Evolutionary conservation across 2,329 filamentous ascomycete genomes (phyloP).

Genomic region (Fusarium equiseti): DNA sequence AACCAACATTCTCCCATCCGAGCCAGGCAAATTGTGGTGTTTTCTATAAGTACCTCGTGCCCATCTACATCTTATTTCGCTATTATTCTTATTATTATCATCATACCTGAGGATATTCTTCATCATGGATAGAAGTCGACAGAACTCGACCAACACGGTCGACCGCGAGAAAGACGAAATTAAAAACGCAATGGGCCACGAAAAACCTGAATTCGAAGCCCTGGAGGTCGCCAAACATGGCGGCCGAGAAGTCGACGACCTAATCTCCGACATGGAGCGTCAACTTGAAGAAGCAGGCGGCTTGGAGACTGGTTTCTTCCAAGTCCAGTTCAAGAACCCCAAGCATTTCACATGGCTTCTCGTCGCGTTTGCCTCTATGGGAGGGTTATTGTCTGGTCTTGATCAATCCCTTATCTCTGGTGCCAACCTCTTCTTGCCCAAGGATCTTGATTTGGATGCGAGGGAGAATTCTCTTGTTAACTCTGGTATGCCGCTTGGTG

Average conservation of each 20-base stretch:
- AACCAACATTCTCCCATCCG: neutral
- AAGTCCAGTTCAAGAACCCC: slow-evolving; percentile 69
- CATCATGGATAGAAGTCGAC: slow-evolving; percentile 36
- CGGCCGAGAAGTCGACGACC: slow-evolving; percentile 52
- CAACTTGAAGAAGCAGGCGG: slow-evolving; percentile 53
- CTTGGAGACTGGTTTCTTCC: slow-evolving; percentile 58
- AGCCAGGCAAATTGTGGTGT: neutral
- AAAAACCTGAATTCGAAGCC: slow-evolving; percentile 52
- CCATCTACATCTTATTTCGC: too few species aligned
- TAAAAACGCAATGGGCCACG: slow-evolving; percentile 32
- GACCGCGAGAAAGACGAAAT: slow-evolving; percentile 41
- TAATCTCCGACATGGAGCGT: slow-evolving; percentile 58
- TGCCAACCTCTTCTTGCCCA: slow-evolving; percentile 75
- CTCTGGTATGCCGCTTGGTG: slow-evolving; percentile 77
- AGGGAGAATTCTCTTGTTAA: slow-evolving; percentile 75
- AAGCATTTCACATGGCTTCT: slow-evolving; percentile 75
- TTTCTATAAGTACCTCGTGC: neutral
- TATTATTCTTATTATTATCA: neutral
- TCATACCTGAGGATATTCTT: neutral
- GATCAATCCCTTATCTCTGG: slow-evolving; percentile 80
- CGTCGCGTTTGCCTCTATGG: slow-evolving; percentile 80
- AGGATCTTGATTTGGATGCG: slow-evolving; percentile 65
- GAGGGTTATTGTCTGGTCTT: slow-evolving; percentile 77
- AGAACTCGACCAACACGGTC: slow-evolving; percentile 41
- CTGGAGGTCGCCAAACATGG: slow-evolving; percentile 53